phyloP scores from a whole-genome alignment of 2,329 filamentous ascomycete genomes.

The Botryotinia convoluta region DNA sequence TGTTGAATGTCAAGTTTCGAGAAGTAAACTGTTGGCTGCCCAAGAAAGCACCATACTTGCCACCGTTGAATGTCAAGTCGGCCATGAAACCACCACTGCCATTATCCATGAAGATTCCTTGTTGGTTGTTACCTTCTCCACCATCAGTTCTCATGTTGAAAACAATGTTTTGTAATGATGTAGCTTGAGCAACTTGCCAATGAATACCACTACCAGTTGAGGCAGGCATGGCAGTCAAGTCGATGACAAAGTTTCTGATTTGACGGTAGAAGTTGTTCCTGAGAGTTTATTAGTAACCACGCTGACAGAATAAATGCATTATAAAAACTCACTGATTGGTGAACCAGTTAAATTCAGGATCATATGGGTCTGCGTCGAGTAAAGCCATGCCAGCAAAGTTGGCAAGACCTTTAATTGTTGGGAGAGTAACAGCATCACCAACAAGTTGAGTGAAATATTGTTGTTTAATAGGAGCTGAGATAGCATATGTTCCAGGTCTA shows the following conservation, averaged over 20 bases:
- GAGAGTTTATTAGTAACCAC: slow-evolving; percentile 37
- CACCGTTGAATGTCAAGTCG: slow-evolving; percentile 80
- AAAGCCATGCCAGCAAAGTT: slow-evolving; percentile 82
- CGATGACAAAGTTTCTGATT: slow-evolving; percentile 78
- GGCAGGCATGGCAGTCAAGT: slow-evolving; percentile 64
- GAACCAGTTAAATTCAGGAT: slow-evolving; percentile 68
- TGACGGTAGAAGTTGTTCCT: slow-evolving; percentile 73
- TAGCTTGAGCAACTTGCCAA: slow-evolving; percentile 84
- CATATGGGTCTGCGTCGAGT: slow-evolving; percentile 86
- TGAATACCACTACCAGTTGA: slow-evolving; percentile 68
- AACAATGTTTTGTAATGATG: slow-evolving; percentile 74
- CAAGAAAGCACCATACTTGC: slow-evolving; percentile 72
- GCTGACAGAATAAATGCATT: background rate
- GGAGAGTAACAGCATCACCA: slow-evolving; percentile 70
- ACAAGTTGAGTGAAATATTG: slow-evolving; percentile 94
- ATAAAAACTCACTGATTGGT: slow-evolving; percentile 58
- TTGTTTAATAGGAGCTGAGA: slow-evolving; percentile 75
- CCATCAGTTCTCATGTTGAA: slow-evolving; percentile 74
- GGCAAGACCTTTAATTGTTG: slow-evolving; percentile 70
- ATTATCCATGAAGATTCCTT: slow-evolving; percentile 82
- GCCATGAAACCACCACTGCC: slow-evolving; percentile 81
- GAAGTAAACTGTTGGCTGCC: slow-evolving; percentile 87
- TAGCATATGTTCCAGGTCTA: slow-evolving; percentile 73
- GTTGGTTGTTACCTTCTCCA: slow-evolving; percentile 62
- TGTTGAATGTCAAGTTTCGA: slow-evolving; percentile 78